phyloP scores from a whole-genome alignment of 108 stramenopile genomes.

The Skeletonema costatum region DNA sequence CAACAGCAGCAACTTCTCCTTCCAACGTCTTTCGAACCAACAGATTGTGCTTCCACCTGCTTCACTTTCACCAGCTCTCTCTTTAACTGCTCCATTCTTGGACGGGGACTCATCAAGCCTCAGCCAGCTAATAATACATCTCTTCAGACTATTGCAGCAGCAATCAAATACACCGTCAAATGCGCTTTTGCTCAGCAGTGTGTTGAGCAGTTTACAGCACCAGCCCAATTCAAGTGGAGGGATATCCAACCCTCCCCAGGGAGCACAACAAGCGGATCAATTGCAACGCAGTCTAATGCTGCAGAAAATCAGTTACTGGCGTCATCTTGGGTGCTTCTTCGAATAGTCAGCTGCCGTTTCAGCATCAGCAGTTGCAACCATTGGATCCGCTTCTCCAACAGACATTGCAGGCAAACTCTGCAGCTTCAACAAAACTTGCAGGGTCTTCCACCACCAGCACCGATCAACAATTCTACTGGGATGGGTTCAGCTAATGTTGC shows the following conservation, averaged over 20 bases:
- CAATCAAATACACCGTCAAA: no score
- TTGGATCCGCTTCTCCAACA: not conserved
- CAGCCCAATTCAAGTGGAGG: not conserved
- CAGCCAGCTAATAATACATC: no score
- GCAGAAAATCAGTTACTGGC: not conserved
- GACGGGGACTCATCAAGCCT: no score
- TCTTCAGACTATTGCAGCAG: no score
- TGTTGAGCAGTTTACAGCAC: not conserved
- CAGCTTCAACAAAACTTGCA: not conserved
- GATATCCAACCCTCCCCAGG: not conserved
- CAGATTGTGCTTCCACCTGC: not conserved
- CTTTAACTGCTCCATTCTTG: no score
- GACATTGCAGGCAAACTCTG: not conserved
- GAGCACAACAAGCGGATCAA: not conserved
- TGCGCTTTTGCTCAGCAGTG: no score
- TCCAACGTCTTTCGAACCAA: not conserved
- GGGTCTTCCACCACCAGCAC: not conserved
- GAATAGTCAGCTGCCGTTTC: not conserved
- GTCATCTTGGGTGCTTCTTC: not conserved
- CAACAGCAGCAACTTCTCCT: not conserved
- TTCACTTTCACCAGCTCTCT: not conserved
- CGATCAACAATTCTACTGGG: not conserved
- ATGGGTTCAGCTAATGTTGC: not conserved
- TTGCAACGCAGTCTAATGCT: not conserved
- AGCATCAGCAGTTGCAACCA: not conserved